These are phyloP conservation scores for Aegilops longissima DNA, from an alignment of 176 grass and related monocot genomes.

Conservation along the genomic window DNA sequence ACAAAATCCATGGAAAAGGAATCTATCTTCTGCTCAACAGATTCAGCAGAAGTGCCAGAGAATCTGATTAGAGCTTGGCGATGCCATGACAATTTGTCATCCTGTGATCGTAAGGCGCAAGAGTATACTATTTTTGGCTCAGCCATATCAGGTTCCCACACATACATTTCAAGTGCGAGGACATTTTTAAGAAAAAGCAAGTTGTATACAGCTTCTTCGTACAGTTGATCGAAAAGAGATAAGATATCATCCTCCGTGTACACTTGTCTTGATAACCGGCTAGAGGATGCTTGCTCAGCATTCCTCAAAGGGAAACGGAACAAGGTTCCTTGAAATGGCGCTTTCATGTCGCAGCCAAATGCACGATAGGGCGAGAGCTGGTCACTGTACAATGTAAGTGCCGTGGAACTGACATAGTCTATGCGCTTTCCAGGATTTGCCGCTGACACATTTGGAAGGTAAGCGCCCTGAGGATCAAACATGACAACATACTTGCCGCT, in stretches of 20 bases:
- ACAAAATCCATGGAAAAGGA: constrained; percentile 75
- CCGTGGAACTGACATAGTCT: constrained; percentile 85
- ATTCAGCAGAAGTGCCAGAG: constrained; percentile 47
- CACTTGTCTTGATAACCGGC: constrained; percentile 74
- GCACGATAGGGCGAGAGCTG: constrained; percentile 78
- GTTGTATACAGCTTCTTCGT: constrained; percentile 75
- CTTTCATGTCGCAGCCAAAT: constrained; percentile 90
- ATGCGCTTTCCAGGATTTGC: constrained; percentile 96
- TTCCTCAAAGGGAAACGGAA: constrained; percentile 93
- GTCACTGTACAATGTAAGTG: constrained; percentile 64
- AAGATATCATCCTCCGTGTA: constrained; percentile 86
- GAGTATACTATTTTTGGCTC: constrained; percentile 76
- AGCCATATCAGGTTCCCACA: constrained; percentile 65
- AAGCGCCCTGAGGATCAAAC: constrained; percentile 93
- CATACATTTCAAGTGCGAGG: constrained; percentile 83
- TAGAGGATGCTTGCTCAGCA: constrained; percentile 60
- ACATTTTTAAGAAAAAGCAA: constrained; percentile 96
- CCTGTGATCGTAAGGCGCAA: constrained; percentile 57
- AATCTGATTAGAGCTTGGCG: constrained; percentile 78
- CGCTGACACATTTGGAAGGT: constrained; percentile 84
- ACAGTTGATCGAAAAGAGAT: constrained; percentile 71
- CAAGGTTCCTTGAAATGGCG: constrained; percentile 76
- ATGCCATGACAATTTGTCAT: constrained; percentile 69
- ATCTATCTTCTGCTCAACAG: constrained; percentile 54
- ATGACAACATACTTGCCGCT: constrained; percentile 93